Conservation (phyloP, 495 filamentous ascomycete genomes). For the Sordaria brevicollis region DNA sequence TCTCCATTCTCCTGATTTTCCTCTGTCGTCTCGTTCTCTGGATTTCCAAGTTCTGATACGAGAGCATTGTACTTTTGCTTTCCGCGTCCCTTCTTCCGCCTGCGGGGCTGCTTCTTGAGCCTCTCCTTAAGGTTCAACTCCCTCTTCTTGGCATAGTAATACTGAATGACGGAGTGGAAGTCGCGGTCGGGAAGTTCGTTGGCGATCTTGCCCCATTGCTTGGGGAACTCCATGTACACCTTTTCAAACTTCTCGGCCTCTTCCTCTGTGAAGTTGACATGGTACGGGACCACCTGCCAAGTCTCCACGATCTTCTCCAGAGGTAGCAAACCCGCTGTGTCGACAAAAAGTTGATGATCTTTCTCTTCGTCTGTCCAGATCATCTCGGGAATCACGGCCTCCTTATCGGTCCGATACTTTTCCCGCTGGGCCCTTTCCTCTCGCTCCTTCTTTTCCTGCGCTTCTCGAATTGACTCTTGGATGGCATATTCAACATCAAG, state of each 20-base stretch:
- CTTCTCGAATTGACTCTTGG: conserved; percentile 64
- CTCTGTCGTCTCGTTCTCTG: conserved; percentile 41
- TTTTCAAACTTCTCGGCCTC: conserved; percentile 72
- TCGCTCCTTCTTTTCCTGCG: conserved; percentile 61
- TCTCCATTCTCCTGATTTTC: conserved; percentile 41
- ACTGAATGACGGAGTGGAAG: conserved; percentile 80
- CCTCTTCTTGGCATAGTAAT: conserved; percentile 93
- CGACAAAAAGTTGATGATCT: conserved; percentile 49
- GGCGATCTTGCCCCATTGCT: conserved; percentile 88
- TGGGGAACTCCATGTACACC: conserved; percentile 69
- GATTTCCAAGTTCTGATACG: conserved; percentile 60
- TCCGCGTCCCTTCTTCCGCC: conserved; percentile 44
- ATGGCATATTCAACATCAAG: conserved; percentile 68
- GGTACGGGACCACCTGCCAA: conserved; percentile 63
- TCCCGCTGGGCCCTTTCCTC: conserved; percentile 59
- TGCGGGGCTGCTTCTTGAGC: conserved; percentile 60
- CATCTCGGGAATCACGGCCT: conserved; percentile 79
- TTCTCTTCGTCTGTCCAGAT: conserved; percentile 41
- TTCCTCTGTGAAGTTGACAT: conserved; percentile 72
- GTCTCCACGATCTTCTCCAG: conserved; percentile 54
- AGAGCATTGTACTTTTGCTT: conserved; percentile 67
- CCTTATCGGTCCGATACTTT: conserved; percentile 66
- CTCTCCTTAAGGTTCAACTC: conserved; percentile 79
- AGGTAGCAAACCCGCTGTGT: conserved; percentile 61
- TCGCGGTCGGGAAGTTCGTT: conserved; percentile 58